Evolutionary conservation across 2,329 filamentous ascomycete species (phyloP).

Genomic region (Helminthosporium solani): DNA sequence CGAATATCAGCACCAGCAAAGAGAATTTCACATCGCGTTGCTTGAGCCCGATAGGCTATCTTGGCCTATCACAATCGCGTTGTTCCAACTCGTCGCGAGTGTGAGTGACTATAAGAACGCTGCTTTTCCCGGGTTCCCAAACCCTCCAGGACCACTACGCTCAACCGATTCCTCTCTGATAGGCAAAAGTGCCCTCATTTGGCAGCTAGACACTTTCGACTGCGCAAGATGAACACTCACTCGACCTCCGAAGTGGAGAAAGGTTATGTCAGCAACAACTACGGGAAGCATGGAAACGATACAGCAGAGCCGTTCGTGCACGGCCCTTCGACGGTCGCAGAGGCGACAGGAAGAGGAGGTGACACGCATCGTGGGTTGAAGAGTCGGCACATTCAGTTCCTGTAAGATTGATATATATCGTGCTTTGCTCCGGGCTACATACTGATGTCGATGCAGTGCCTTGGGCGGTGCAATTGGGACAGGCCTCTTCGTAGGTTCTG

Average conservation of each 20-base stretch:
- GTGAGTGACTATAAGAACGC: not conserved
- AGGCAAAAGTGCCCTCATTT: not conserved
- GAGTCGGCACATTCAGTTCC: conserved; percentile 41
- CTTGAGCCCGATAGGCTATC: not conserved
- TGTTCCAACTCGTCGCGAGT: not conserved
- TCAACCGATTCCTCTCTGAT: not conserved
- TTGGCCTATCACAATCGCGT: not conserved
- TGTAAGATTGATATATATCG: conserved; percentile 20
- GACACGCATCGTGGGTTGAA: conserved; percentile 41
- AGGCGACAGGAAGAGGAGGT: conserved; percentile 30
- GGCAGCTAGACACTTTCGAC: not conserved
- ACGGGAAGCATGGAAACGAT: conserved; percentile 19
- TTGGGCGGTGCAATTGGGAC: conserved; percentile 58
- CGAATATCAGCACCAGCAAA: not conserved
- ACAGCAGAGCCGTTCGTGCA: conserved; percentile 25
- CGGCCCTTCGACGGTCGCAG: conserved; percentile 30
- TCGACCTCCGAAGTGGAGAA: conserved; percentile 27
- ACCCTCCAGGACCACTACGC: not conserved
- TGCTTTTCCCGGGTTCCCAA: not conserved
- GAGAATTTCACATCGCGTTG: not conserved
- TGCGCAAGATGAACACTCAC: conserved; percentile 6
- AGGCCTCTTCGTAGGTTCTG: conserved; percentile 40
- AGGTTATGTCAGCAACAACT: conserved; percentile 16
- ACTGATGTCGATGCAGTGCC: conserved; percentile 53
- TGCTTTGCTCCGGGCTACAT: not conserved